A percentile compares a stretch with the other conserved stretches of the same genome.
Conservation (phyloP, 163 green algal genomes). For the Scenedesmus sp. region DNA sequence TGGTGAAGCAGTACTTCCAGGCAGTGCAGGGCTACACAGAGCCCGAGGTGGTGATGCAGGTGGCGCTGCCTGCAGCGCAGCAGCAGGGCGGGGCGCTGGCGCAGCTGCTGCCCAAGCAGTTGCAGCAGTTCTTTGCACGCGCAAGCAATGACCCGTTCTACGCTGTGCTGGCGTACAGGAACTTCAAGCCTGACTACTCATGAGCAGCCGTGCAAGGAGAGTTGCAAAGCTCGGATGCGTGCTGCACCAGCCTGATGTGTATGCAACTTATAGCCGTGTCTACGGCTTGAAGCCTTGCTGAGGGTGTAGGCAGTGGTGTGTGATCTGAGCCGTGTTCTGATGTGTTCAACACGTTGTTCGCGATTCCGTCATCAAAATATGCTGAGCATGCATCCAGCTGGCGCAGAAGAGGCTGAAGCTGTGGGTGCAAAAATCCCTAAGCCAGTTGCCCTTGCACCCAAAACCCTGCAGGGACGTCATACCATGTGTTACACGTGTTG, state of each 20-base stretch:
- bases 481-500: no score
- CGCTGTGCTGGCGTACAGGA: slow-evolving; percentile 77
- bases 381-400: no score
- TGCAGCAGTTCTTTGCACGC: slow-evolving; percentile 53
- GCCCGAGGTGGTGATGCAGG: slow-evolving; percentile 71
- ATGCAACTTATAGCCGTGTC: not conserved
- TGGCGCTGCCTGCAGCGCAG: slow-evolving; percentile 26
- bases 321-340: no score
- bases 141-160: slow-evolving; percentile 82
- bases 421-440: no score
- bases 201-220: not conserved
- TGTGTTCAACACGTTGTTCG: no score
- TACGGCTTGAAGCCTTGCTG: no score
- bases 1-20: slow-evolving; percentile 88
- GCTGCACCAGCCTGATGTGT: not conserved
- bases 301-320: no score
- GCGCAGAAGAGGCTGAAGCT: no score
- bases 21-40: slow-evolving; percentile 75
- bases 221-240: not conserved
- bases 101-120: slow-evolving; percentile 38
- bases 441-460: not conserved
- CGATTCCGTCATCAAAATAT: no score
- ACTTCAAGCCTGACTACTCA: slow-evolving; percentile 26
- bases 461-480: not conserved
- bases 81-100: slow-evolving; percentile 35